phyloP scores from a whole-genome alignment of 2,329 filamentous ascomycete genomes.

The Amphichorda felina region DNA sequence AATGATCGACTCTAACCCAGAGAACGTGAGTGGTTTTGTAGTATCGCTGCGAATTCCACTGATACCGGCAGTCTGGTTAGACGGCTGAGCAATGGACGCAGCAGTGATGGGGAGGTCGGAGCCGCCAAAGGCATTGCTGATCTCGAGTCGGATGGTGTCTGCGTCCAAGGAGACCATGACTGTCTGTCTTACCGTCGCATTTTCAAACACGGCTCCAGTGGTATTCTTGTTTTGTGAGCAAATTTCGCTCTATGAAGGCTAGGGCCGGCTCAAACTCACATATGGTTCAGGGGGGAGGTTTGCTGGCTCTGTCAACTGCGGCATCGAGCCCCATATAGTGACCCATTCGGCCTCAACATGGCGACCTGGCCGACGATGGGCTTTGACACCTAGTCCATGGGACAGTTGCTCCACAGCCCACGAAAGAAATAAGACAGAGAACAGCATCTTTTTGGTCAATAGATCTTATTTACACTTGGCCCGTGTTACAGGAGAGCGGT shows the following conservation, averaged over 20 bases:
- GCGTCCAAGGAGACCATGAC: constrained; percentile 41
- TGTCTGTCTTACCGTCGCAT: constrained; percentile 51
- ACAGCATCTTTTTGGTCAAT: no score
- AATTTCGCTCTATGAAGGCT: not conserved
- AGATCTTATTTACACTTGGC: no score
- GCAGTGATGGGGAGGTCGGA: constrained; percentile 45
- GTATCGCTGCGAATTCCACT: constrained; percentile 33
- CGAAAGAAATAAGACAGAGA: no score
- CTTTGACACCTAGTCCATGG: no score
- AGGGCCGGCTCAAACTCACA: constrained; percentile 19
- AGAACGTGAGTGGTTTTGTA: constrained; percentile 41
- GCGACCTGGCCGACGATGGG: no score
- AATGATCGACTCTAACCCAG: constrained; percentile 32
- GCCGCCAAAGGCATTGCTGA: constrained; percentile 50
- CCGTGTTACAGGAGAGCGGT: no score
- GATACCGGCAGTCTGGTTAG: constrained; percentile 36
- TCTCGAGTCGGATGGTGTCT: constrained; percentile 40
- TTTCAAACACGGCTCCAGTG: constrained; percentile 37
- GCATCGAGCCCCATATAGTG: constrained; percentile 50
- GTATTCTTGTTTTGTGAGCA: constrained; percentile 28
- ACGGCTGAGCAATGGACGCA: constrained; percentile 41
- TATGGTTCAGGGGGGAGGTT: constrained; percentile 48
- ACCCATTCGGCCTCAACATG: constrained; percentile 36
- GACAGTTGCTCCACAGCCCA: no score
- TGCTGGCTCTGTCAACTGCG: constrained; percentile 44